Conservation (phyloP, 495 filamentous ascomycete genomes). For the Daldinia caldariorum region DNA sequence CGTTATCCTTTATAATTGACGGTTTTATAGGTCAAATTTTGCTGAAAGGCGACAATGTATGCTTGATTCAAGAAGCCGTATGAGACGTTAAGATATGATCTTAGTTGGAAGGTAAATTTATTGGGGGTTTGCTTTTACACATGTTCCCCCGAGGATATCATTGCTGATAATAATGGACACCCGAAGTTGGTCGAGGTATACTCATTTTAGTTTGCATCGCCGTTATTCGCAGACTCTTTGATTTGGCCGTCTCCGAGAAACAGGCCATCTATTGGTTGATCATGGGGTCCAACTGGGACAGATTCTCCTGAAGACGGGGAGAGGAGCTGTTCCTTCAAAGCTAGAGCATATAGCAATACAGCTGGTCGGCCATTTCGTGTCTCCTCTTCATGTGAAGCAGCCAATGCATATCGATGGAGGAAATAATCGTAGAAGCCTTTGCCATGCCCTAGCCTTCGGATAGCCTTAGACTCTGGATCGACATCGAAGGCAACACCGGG, state of each 20-base stretch:
- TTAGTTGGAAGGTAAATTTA: slow-evolving; percentile 10
- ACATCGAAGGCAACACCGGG: slow-evolving; percentile 93
- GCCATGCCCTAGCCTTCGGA: slow-evolving; percentile 88
- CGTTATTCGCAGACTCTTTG: slow-evolving; percentile 46
- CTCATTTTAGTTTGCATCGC: slow-evolving; percentile 38
- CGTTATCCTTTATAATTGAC: slow-evolving; percentile 42
- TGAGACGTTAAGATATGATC: slow-evolving; percentile 31
- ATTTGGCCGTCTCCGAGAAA: slow-evolving; percentile 59
- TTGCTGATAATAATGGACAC: slow-evolving; percentile 22
- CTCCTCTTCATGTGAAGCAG: slow-evolving; percentile 54
- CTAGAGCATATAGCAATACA: slow-evolving; percentile 79
- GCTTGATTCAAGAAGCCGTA: slow-evolving; percentile 76
- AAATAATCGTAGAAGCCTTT: slow-evolving; percentile 98
- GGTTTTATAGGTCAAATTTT: slow-evolving; percentile 83
- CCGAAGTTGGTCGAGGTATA: slow-evolving; percentile 22
- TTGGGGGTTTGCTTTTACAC: slow-evolving; percentile 9
- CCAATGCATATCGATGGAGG: slow-evolving; percentile 72
- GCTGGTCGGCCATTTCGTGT: slow-evolving; percentile 63
- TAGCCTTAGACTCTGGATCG: slow-evolving; percentile 54
- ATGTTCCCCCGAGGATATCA: slow-evolving; percentile 11
- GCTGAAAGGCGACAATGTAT: slow-evolving; percentile 97
- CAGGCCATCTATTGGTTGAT: slow-evolving; percentile 59
- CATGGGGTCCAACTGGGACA: slow-evolving; percentile 70
- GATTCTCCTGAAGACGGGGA: slow-evolving; percentile 55
- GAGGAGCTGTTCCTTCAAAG: slow-evolving; percentile 88